These are phyloP conservation scores for Phytopythium kandeliae DNA, from an alignment of 352 stramenopile species.

Conservation along the genomic window DNA sequence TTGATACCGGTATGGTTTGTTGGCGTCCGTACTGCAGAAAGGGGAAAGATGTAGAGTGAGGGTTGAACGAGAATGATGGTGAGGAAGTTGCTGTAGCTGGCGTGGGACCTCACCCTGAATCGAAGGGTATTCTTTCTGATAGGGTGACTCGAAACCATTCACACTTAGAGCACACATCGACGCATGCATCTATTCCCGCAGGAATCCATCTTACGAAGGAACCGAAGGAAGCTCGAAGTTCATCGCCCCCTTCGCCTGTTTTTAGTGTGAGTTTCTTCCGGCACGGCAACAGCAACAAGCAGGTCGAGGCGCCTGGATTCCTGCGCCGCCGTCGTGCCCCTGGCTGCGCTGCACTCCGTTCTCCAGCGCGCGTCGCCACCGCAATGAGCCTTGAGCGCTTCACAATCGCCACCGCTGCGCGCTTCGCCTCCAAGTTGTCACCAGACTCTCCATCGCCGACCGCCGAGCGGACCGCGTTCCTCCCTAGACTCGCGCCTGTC, in stretches of 20 bases:
- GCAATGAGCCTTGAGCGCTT: background rate
- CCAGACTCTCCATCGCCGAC: background rate
- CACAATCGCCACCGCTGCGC: background rate
- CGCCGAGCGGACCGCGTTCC: background rate
- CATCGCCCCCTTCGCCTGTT: constrained; percentile 1
- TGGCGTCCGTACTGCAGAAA: too few species aligned
- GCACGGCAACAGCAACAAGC: background rate
- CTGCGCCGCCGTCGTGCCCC: background rate
- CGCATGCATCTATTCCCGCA: background rate
- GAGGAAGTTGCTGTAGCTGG: constrained; percentile 39
- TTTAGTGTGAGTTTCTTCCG: constrained; percentile 15
- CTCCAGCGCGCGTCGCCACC: background rate
- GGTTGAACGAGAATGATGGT: constrained; percentile 47
- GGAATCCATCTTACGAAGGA: too few species aligned
- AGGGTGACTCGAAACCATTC: too few species aligned
- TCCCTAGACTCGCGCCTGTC: background rate
- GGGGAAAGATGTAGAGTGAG: constrained; percentile 17
- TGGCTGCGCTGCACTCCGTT: background rate
- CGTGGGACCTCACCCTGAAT: background rate
- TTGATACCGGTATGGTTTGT: background rate
- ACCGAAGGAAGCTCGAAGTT: constrained; percentile 9
- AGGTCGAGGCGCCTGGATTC: background rate
- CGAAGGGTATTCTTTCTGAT: background rate
- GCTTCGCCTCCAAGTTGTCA: background rate
- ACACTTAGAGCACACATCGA: background rate